A percentile compares a stretch with the other conserved stretches of the same genome.
Conservation (phyloP, 2,329 filamentous ascomycete species). For the Capronia epimyces region DNA sequence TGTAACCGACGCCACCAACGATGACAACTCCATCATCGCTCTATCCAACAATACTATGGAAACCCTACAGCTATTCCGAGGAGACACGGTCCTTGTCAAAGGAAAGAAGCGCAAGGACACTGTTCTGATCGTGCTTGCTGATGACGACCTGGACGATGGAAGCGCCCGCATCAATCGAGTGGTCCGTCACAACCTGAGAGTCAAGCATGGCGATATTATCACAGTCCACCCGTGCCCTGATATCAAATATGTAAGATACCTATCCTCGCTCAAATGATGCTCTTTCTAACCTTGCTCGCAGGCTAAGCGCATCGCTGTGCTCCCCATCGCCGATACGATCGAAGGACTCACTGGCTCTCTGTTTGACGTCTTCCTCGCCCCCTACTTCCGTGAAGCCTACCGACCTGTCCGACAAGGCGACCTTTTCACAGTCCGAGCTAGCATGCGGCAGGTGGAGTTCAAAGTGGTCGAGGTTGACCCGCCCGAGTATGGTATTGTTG, state of each 20-base stretch:
- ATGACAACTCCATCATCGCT: slow-evolving; percentile 99
- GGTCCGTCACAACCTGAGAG: slow-evolving; percentile 93
- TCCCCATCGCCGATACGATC: slow-evolving; percentile 95
- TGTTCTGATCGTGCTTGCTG: slow-evolving; percentile 91
- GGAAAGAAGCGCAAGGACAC: slow-evolving; percentile 99
- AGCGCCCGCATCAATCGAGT: slow-evolving; percentile 97
- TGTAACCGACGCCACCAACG: slow-evolving; percentile 96
- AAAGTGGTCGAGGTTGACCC: slow-evolving; percentile 99
- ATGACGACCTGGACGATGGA: slow-evolving; percentile 96
- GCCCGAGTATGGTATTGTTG: slow-evolving; percentile 96
- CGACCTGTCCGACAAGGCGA: slow-evolving; percentile 95
- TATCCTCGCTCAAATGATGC: background rate
- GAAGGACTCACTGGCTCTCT: slow-evolving; percentile 96
- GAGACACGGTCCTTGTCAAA: slow-evolving; percentile 95
- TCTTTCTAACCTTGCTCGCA: slow-evolving; percentile 36
- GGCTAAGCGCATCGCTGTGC: slow-evolving; percentile 98
- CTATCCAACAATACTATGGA: slow-evolving; percentile 99
- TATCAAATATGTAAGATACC: slow-evolving; percentile 90
- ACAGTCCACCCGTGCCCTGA: slow-evolving; percentile 96
- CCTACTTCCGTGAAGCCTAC: slow-evolving; percentile 99
- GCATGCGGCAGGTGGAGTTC: slow-evolving; percentile 99
- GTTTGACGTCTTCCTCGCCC: slow-evolving; percentile 98
- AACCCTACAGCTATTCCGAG: slow-evolving; percentile 93
- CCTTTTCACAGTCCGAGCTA: slow-evolving; percentile 92
- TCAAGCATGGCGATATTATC: slow-evolving; percentile 97